Evolutionary conservation across 371 early-diverging fungal species (phyloP).

Genomic region (Mucor lusitanicus): DNA sequence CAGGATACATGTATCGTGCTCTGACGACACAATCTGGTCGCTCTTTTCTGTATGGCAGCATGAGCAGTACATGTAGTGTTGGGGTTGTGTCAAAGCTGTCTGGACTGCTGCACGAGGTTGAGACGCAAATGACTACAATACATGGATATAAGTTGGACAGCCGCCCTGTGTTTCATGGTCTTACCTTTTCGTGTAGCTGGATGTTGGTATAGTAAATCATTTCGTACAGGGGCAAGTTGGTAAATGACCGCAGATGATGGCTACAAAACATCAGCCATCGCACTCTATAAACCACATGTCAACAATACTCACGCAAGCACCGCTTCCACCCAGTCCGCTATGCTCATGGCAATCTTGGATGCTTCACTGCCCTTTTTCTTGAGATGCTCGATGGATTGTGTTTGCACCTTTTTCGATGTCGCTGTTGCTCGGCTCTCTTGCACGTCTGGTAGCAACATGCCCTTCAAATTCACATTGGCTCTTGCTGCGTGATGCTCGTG

Average conservation of each 20-base stretch:
- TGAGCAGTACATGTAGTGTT: slow-evolving; percentile 73
- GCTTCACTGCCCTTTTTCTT: slow-evolving; percentile 36
- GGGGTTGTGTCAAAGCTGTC: slow-evolving; percentile 77
- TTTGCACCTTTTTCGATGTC: slow-evolving; percentile 49
- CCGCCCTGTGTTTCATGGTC: background rate
- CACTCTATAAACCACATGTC: background rate
- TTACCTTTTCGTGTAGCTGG: slow-evolving; percentile 71
- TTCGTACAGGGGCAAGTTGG: slow-evolving; percentile 65
- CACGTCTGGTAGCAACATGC: slow-evolving; percentile 34
- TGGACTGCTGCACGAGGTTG: slow-evolving; percentile 85
- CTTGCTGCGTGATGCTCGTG: slow-evolving; percentile 9
- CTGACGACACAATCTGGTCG: slow-evolving; percentile 57
- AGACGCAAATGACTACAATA: slow-evolving; percentile 70
- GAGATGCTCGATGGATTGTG: slow-evolving; percentile 35
- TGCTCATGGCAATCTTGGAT: slow-evolving; percentile 50
- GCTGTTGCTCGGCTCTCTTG: slow-evolving; percentile 48
- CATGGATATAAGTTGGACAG: too few species aligned
- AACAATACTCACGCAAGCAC: slow-evolving; percentile 40
- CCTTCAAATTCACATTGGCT: slow-evolving; percentile 31
- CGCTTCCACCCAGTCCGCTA: slow-evolving; percentile 45
- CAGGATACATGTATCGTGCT: slow-evolving; percentile 81
- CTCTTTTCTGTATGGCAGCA: slow-evolving; percentile 60
- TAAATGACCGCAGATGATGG: slow-evolving; percentile 56
- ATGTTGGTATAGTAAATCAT: slow-evolving; percentile 73
- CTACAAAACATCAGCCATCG: slow-evolving; percentile 22